phyloP scores from a whole-genome alignment of 2,329 filamentous ascomycete species.

The Cryphonectria naterciae region DNA sequence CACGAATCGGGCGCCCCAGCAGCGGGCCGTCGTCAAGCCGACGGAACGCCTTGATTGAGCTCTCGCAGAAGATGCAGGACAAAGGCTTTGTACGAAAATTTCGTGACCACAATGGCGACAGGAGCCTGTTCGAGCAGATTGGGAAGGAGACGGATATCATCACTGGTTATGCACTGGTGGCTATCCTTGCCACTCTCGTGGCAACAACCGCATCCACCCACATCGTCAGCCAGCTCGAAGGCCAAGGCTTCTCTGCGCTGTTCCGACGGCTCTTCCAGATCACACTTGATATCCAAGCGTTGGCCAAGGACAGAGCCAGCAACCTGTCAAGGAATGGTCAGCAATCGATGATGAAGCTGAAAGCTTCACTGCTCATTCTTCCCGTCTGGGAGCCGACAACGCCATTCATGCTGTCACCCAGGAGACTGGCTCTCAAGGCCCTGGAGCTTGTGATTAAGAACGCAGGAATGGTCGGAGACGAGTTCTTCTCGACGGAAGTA shows the following conservation, averaged over 20 bases:
- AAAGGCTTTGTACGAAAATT: constrained; percentile 72
- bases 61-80: constrained; percentile 62
- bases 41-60: constrained; percentile 62
- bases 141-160: constrained; percentile 63
- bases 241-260: constrained; percentile 58
- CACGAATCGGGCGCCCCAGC: constrained; percentile 59
- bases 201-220: constrained; percentile 63
- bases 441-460: constrained; percentile 62
- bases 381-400: constrained; percentile 63
- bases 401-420: constrained; percentile 61
- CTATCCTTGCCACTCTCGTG: constrained; percentile 66
- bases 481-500: constrained; percentile 54
- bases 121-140: constrained; percentile 67
- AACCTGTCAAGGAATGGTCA: constrained; percentile 72
- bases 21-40: constrained; percentile 54
- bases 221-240: constrained; percentile 59
- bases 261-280: constrained; percentile 59
- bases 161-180: constrained; percentile 66
- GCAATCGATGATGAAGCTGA: constrained; percentile 58
- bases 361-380: constrained; percentile 54
- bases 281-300: constrained; percentile 58
- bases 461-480: constrained; percentile 51
- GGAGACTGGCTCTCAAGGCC: constrained; percentile 65
- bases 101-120: constrained; percentile 72
- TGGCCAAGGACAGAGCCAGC: constrained; percentile 67